phyloP scores from a whole-genome alignment of 2,329 filamentous ascomycete species.

The Aplosporella prunicola region DNA sequence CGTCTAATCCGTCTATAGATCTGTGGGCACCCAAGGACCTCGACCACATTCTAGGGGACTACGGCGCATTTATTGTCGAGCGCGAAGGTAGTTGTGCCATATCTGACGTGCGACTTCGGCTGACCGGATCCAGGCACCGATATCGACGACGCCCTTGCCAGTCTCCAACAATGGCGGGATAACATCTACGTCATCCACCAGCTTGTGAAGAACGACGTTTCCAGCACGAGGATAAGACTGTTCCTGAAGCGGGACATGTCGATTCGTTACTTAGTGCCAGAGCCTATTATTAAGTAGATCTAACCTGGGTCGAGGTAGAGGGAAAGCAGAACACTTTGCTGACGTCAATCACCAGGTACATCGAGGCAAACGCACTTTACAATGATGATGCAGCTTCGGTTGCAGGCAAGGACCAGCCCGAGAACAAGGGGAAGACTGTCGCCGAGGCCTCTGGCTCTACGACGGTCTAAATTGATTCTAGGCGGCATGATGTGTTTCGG shows the following conservation, averaged over 20 bases:
- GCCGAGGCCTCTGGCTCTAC: conserved; percentile 6
- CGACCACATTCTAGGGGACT: conserved; percentile 76
- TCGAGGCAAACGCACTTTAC: conserved; percentile 31
- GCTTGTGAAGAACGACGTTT: conserved; percentile 69
- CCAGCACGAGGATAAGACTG: conserved; percentile 64
- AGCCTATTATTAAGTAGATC: conserved; percentile 11
- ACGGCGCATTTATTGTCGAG: conserved; percentile 79
- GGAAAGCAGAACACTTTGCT: too few relatives aligned
- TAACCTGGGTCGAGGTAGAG: too few relatives aligned
- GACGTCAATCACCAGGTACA: too few relatives aligned
- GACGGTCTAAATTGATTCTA: background rate
- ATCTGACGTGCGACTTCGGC: too few relatives aligned
- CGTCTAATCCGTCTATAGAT: too few relatives aligned
- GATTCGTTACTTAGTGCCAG: conserved; percentile 32
- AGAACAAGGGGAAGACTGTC: conserved; percentile 17
- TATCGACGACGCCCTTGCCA: conserved; percentile 68
- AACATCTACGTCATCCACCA: conserved; percentile 81
- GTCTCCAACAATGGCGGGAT: conserved; percentile 69
- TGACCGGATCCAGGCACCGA: too few relatives aligned
- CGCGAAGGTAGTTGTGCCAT: too few relatives aligned
- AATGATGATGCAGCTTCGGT: conserved; percentile 29
- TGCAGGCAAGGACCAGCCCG: conserved; percentile 22
- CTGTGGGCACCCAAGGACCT: conserved; percentile 81
- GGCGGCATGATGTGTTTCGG: background rate
- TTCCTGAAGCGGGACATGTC: conserved; percentile 43